Evolutionary conservation across 192 early-diverging fungal species (phyloP).

Genomic region (Coemansia pectinata): DNA sequence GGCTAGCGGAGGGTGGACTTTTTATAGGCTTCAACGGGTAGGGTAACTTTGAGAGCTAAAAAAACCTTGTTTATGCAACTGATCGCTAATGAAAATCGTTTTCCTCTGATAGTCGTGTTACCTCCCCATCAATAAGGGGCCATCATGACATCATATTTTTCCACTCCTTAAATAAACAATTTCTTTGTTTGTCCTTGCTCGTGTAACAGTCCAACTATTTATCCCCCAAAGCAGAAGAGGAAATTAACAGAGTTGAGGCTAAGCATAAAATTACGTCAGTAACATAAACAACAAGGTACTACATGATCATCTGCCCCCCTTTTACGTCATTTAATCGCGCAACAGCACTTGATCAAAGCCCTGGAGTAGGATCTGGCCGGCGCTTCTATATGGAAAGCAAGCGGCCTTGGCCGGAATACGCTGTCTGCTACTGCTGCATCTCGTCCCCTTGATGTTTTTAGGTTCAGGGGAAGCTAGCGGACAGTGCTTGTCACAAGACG

Average conservation of each 20-base stretch:
- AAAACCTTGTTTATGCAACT: constrained; percentile 3
- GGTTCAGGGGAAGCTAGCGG: too few relatives aligned
- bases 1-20: background rate
- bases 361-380: too few relatives aligned
- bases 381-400: too few relatives aligned
- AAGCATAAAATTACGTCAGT: background rate
- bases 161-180: background rate
- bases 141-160: constrained; percentile 1
- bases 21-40: background rate
- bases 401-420: too few relatives aligned
- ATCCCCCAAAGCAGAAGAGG: background rate
- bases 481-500: too few relatives aligned
- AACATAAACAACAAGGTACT: background rate
- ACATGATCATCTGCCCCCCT: background rate
- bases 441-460: too few relatives aligned
- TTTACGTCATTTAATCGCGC: background rate
- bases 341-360: background rate
- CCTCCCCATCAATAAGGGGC: background rate
- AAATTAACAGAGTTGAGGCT: background rate
- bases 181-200: background rate
- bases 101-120: background rate
- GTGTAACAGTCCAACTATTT: background rate
- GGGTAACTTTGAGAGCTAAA: background rate
- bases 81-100: constrained; percentile 1
- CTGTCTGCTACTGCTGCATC: too few relatives aligned